Percentiles rank a stretch among this genome's conserved stretches.
Evolutionary conservation across 2,329 filamentous ascomycete genomes (phyloP).

Genomic region (Trichoderma afroharzianum): DNA sequence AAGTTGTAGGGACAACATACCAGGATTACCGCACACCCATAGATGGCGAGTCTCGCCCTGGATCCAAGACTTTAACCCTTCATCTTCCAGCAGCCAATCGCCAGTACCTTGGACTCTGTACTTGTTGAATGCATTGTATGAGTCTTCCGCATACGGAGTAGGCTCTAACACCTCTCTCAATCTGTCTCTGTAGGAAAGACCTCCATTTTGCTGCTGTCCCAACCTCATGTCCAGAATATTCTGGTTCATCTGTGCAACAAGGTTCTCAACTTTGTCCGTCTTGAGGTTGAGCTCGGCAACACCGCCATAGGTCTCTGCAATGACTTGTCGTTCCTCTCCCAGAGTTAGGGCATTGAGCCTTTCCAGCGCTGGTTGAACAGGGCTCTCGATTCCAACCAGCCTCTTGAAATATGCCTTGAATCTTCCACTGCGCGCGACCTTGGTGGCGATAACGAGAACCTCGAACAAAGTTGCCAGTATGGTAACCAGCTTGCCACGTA

Average conservation of each 20-base stretch:
- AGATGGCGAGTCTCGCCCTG: slow-evolving; percentile 37
- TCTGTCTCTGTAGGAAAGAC: slow-evolving; percentile 33
- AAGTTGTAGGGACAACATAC: slow-evolving; percentile 22
- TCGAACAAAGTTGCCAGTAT: slow-evolving; percentile 44
- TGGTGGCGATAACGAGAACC: slow-evolving; percentile 42
- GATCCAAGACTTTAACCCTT: slow-evolving; percentile 38
- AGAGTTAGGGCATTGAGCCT: slow-evolving; percentile 40
- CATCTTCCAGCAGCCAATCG: slow-evolving; percentile 43
- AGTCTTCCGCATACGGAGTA: slow-evolving; percentile 42
- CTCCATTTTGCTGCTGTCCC: slow-evolving; percentile 34
- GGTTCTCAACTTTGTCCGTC: slow-evolving; percentile 34
- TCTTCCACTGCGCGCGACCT: slow-evolving; percentile 40
- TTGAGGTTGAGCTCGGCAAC: slow-evolving; percentile 35
- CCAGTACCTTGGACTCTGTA: slow-evolving; percentile 41
- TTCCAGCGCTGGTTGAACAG: slow-evolving; percentile 37
- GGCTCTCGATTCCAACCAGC: slow-evolving; percentile 38
- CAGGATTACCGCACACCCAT: slow-evolving; percentile 43
- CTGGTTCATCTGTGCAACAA: slow-evolving; percentile 35
- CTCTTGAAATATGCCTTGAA: slow-evolving; percentile 40
- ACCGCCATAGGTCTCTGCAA: slow-evolving; percentile 41
- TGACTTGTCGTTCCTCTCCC: slow-evolving; percentile 40
- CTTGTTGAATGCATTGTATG: slow-evolving; percentile 39
- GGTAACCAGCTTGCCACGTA: slow-evolving; percentile 38
- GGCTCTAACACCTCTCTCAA: slow-evolving; percentile 40
- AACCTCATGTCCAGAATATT: slow-evolving; percentile 33